Evolutionary conservation across 106 monocot genomes (phyloP), one percentile per base, ranked within the genome.

Genomic region (Posidonia australis): DNA sequence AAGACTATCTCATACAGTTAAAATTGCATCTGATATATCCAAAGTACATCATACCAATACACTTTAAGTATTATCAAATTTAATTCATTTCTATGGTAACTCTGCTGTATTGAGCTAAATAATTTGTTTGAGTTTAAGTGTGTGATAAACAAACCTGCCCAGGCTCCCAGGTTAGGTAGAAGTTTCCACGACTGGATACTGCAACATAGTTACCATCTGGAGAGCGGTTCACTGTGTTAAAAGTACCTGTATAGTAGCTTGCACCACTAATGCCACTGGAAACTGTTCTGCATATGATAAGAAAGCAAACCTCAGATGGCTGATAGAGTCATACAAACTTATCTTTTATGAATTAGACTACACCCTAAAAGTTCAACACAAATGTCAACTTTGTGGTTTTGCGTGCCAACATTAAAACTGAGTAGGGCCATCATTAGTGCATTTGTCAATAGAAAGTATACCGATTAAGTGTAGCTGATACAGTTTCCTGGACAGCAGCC

Each of bases 241-340:
- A 94, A 52, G 86, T 90, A 60, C 94, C 89, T 24, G 94, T 94
- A 56, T 90, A 94, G 74, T 94, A 94, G 57, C 94, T 94, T 21
- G 89, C 93, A 76, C 94, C 94, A 72, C 94, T 94, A 77, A 94
- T 94, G 28, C 94, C 94, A 87, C 94, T 94, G n/a, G 94, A 94
- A 62, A 94, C 94, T 78, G 94, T 94, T 82, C 94, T 94, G 94
- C 71, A 88, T 55, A 52, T 5, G 53, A 72, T 28, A 45, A 53
- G 6, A 31, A 22, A 31, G 29, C 25, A 66, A 48, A 29, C 2
- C 7, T 66, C 23, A 66, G 30, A 66, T 28, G 7, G 7, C 36
- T 64, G 16, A 64, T 19, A 13, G 41, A 14, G 27, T 27, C 3
- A 0, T 17, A 36, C 36, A 36, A 58, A 58, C 13, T 5, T 58